Percentiles rank a stretch among this genome's conserved stretches.
phyloP scores from a whole-genome alignment of 495 filamentous ascomycete genomes.

The Tetracladium setigerum region DNA sequence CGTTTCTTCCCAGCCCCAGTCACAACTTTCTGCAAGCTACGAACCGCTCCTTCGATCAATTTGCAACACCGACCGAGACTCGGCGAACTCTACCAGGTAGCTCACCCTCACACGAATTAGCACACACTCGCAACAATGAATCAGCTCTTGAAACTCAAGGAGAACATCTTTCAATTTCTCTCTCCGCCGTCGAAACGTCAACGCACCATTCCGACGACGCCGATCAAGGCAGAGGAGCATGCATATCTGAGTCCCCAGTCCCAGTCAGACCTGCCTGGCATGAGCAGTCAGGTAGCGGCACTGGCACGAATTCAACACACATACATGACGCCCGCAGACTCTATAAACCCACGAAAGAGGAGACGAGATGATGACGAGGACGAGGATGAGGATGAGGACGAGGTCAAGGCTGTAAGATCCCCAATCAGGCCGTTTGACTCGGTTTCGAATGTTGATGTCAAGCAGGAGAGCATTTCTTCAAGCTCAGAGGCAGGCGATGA shows the following conservation, averaged over 20 bases:
- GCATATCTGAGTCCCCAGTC: slow-evolving; percentile 4
- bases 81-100: no score
- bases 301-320: slow-evolving; percentile 1
- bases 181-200: slow-evolving; percentile 18
- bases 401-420: background rate
- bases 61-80: no score
- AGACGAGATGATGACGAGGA: slow-evolving; percentile 7
- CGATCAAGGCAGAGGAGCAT: background rate
- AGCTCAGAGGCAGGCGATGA: slow-evolving; percentile 2
- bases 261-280: slow-evolving; percentile 13
- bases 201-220: slow-evolving; percentile 13
- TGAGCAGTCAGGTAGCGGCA: slow-evolving; percentile 5
- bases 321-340: slow-evolving; percentile 10
- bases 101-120: no score
- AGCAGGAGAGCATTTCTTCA: background rate
- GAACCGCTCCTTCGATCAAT: no score
- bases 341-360: slow-evolving; percentile 13
- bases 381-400: slow-evolving; percentile 1
- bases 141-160: slow-evolving; percentile 11
- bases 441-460: background rate
- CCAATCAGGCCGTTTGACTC: background rate
- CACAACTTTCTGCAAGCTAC: no score
- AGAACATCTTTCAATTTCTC: slow-evolving; percentile 12
- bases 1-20: no score
- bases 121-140: slow-evolving; percentile 9